Evolutionary conservation across 2,329 filamentous ascomycete genomes (phyloP), one percentile per base, ranked within the genome.

Genomic region (Cladosporium phlei): DNA sequence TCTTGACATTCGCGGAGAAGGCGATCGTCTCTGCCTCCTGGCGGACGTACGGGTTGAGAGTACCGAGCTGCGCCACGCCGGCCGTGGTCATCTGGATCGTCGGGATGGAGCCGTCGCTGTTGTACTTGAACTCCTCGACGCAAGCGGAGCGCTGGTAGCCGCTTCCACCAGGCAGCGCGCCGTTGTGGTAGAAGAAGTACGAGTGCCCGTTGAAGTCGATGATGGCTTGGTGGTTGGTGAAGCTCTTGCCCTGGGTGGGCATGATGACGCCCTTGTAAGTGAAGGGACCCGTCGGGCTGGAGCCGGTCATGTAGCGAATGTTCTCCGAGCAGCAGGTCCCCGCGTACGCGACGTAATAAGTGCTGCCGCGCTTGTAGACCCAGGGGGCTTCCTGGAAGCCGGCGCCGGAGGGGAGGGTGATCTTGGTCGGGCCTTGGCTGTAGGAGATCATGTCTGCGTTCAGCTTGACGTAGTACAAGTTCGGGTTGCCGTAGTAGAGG

Each of bases 341-440:
- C 5, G 30, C 30, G 16, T 33, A 33, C 7, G 30, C 30, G 30
- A 33, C 30, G 11, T 33, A 33, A 17, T 33, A 33, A 17, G 30
- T 33, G 30, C 30, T 33, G 14, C 30, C 30, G 30, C 30, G 30
- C 16, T 33, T 33, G 30, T 33, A 33, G 30, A 33, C 30, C 30
- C 30, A 33, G 4, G 30, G 30, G 20, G 30, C 30, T 19, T 33
- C 30, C 30, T 33, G 30, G 30, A 33, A 33, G 8, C 30, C 30
- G n/a, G 30, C 30, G 8, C 30, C 30, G 20, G 14, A 17, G 30
- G 30, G 30, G 14, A 33, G 30, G 20, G 30, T 33, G 30, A 33
- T 33, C 30, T 33, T 16, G 30, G 30, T 33, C 30, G 30, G 30
- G 30, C 30, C 30, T 17, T 33, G 30, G 30, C 30, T 33, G 30